These are phyloP conservation scores for Amphicarpaea edgeworthii DNA, from an alignment of 306 rosid genomes.

Conservation along the genomic window DNA sequence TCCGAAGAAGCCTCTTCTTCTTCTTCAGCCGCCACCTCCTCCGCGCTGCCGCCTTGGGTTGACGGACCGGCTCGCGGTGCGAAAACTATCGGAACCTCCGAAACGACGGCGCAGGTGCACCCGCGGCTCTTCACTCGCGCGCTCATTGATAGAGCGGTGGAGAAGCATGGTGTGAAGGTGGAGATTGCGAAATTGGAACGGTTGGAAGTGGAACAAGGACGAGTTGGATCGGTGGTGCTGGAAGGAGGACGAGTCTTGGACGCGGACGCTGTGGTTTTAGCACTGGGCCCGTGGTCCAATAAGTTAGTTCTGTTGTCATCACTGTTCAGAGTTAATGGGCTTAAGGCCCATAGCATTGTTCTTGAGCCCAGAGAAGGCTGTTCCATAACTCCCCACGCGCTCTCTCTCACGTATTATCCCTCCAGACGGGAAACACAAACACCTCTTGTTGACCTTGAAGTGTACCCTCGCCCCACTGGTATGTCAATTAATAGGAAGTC, in stretches of 20 bases:
- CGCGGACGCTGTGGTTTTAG: constrained; percentile 77
- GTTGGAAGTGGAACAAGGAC: constrained; percentile 54
- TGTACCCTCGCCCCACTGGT: constrained; percentile 94
- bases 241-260: constrained; percentile 68
- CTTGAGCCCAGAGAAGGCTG: constrained; percentile 68
- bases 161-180: constrained; percentile 66
- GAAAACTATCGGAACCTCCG: constrained; percentile 64
- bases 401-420: constrained; percentile 63
- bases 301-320: constrained; percentile 64
- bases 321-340: constrained; percentile 66
- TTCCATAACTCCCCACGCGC: constrained; percentile 78
- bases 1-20: not conserved
- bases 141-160: constrained; percentile 64
- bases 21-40: no score
- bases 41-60: constrained; percentile 72
- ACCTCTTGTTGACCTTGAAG: constrained; percentile 82
- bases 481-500: no score
- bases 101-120: constrained; percentile 90
- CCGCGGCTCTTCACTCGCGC: constrained; percentile 78
- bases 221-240: constrained; percentile 63
- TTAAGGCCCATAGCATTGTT: constrained; percentile 86
- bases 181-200: constrained; percentile 76
- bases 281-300: constrained; percentile 88
- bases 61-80: constrained; percentile 63
- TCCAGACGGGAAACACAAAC: constrained; percentile 57